Evolutionary conservation across 148 eudicot species (phyloP), one percentile per base, ranked within the genome.

Genomic region (Fallopia convolvulus): DNA sequence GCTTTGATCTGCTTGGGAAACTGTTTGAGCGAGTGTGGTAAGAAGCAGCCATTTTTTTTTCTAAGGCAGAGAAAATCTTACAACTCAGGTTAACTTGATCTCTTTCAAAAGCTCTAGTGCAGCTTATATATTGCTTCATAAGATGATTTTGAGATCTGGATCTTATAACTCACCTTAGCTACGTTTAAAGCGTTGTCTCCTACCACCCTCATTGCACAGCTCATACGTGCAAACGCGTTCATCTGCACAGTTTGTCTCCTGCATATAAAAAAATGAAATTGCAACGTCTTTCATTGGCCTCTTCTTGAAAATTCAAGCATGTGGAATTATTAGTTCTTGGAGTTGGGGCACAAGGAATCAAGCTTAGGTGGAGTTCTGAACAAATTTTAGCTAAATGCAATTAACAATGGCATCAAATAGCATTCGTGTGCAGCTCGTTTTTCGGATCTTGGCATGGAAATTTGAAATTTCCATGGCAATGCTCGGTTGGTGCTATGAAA

Each of bases 21-120:
- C 72, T 68, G 72, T 68, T 68, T 68, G 72, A 68, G 44, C 72
- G 72, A 68, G 72, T 68, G 14, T 68, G 72, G 72, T 68, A 68
- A 68, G 72, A 17, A 68, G 72, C 46, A 14, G 72, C 72, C 72
- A 68, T 68, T 68, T 68, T 15, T 68, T 11, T 61, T 61, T 36
- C 44, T 17, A 33, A 66, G 21, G 72, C 72, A 33, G 14, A 36
- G 44, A 8, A 66, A 32, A 15, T 33, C 8, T 33, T 68, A 39
- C 10, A 68, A 33, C 70, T 23, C 6, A 63, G 39, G 21, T 14
- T 7, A 39, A 39, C 20, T 68, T 68, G 44, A 10, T 68, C 20
- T 68, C 20, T 32, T 68, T 39, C 7, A 4, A n/a, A 33, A 39
- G 72, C 20, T 39, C 44, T 33, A 7, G 68, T 36, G 72, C 44